phyloP scores from a whole-genome alignment of 257 asterid genomes.

The Solanum lignicaule region DNA sequence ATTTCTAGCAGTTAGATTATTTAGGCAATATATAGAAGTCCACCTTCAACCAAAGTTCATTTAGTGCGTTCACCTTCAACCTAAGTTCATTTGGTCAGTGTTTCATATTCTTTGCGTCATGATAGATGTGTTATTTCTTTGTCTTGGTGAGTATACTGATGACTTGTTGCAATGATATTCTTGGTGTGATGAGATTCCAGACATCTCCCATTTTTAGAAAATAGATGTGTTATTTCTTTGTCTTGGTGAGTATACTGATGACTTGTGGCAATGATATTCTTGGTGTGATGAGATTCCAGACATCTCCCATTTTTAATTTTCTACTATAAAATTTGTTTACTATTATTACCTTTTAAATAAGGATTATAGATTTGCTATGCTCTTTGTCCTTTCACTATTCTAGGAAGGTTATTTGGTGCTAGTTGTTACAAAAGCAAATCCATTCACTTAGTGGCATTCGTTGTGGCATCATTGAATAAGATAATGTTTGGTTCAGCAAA shows the following conservation, averaged over 20 bases:
- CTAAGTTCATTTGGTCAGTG: neutral
- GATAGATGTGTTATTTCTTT: neutral
- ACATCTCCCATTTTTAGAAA: neutral
- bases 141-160: neutral
- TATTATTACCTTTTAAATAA: neutral
- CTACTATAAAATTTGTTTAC: neutral
- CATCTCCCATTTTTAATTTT: neutral
- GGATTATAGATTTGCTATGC: neutral
- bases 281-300: neutral
- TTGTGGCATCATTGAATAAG: neutral
- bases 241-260: neutral
- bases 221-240: neutral
- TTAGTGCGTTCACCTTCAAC: neutral
- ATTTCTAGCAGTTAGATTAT: neutral
- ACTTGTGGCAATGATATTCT: neutral
- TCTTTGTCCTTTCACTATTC: neutral
- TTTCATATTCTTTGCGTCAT: neutral
- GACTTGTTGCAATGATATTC: neutral
- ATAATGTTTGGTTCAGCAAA: neutral
- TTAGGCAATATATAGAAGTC: neutral
- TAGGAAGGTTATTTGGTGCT: neutral
- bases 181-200: neutral
- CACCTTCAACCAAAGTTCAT: neutral
- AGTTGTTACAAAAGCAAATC: neutral
- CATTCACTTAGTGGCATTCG: neutral